Conservation (phyloP, 805 yeast genomes). For the Hanseniaspora meyeri region DNA sequence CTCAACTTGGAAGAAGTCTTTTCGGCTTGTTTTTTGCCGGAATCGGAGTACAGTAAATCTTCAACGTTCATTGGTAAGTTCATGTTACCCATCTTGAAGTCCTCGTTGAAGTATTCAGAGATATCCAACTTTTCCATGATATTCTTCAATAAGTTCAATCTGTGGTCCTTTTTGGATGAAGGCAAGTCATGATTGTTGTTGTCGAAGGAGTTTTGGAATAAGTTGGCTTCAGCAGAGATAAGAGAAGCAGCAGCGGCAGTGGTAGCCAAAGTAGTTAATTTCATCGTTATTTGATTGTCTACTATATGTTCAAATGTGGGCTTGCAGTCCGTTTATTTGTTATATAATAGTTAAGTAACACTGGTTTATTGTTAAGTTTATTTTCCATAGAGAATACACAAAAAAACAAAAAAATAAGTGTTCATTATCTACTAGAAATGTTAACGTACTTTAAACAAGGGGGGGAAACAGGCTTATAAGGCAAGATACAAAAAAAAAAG, state of each 20-base stretch:
- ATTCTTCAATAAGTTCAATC: conserved; percentile 7
- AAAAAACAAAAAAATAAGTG: background rate
- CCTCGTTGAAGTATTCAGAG: conserved; percentile 11
- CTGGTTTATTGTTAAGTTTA: too few species aligned
- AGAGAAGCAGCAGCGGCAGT: conserved; percentile 28
- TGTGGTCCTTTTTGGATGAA: conserved; percentile 7
- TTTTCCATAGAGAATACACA: too few species aligned
- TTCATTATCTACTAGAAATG: background rate
- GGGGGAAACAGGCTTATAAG: too few species aligned
- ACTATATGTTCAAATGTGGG: background rate
- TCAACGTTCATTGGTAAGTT: conserved; percentile 5
- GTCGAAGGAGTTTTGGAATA: conserved; percentile 11
- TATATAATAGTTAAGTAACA: background rate
- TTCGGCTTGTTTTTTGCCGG: conserved; percentile 1
- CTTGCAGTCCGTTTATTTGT: background rate
- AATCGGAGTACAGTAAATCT: background rate
- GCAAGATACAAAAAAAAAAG: too few species aligned
- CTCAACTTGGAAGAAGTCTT: background rate
- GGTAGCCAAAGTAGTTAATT: conserved; percentile 27
- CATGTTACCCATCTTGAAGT: conserved; percentile 7
- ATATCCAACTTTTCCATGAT: conserved; percentile 13
- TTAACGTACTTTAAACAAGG: too few species aligned
- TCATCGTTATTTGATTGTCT: background rate
- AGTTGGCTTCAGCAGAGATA: conserved; percentile 14
- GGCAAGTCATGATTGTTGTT: conserved; percentile 2